A percentile compares a stretch with the other conserved stretches of the same genome.
phyloP scores from a whole-genome alignment of 768 basidiomycete species.

The Lactarius akahatsu region DNA sequence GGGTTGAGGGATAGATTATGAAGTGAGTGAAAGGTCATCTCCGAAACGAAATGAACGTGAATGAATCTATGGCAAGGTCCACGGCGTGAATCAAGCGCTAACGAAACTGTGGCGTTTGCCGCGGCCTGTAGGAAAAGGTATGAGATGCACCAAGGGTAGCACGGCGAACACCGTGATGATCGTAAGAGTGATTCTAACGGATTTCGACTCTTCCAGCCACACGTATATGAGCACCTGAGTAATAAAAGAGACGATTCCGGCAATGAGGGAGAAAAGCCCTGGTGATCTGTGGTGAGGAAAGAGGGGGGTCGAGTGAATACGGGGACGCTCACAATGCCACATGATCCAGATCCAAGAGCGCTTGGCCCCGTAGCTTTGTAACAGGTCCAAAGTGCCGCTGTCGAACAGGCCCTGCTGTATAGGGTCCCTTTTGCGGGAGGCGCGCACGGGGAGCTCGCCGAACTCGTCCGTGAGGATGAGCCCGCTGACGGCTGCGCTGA shows the following conservation, averaged over 20 bases:
- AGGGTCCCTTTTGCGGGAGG: slow-evolving; percentile 19
- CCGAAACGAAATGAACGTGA: slow-evolving; percentile 2
- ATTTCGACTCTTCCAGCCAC: slow-evolving; percentile 23
- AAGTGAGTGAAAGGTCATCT: neutral
- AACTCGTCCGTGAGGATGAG: slow-evolving; percentile 28
- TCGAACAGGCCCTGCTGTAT: slow-evolving; percentile 25
- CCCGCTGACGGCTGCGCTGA: slow-evolving; percentile 26
- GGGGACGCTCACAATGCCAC: neutral
- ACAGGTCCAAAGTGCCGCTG: slow-evolving; percentile 16
- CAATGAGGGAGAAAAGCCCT: slow-evolving; percentile 24
- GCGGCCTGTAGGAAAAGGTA: neutral
- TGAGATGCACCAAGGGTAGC: slow-evolving; percentile 17
- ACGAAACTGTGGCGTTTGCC: neutral
- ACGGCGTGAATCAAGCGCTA: neutral
- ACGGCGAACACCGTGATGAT: slow-evolving; percentile 17
- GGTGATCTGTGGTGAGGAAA: neutral
- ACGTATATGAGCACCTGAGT: slow-evolving; percentile 19
- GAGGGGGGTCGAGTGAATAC: too few relatives aligned
- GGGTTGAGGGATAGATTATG: neutral
- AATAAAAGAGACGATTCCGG: slow-evolving; percentile 4
- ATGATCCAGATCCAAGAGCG: slow-evolving; percentile 25
- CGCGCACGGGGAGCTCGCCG: slow-evolving; percentile 24
- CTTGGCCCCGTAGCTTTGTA: slow-evolving; percentile 23
- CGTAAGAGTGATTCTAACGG: slow-evolving; percentile 20
- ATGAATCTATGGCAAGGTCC: neutral